Percentiles rank a stretch among this genome's conserved stretches.
Evolutionary conservation across 1,284 basidiomycete genomes (phyloP).

Genomic region (Ustilago lituana): DNA sequence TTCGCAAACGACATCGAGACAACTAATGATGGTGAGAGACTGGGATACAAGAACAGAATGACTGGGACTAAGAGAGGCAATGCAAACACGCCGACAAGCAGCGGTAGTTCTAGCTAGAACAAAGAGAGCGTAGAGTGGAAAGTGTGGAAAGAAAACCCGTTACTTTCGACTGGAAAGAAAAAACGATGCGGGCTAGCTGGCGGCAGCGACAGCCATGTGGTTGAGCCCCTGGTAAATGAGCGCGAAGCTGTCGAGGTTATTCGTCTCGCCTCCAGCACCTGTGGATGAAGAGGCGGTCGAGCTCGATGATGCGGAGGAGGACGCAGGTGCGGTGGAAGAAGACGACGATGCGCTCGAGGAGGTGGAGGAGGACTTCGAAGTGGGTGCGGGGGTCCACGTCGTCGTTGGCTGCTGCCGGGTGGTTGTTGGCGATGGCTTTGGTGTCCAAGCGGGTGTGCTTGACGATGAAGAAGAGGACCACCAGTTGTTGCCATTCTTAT

Average conservation of each 20-base stretch:
- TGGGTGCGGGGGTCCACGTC: constrained; percentile 9
- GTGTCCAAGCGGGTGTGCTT: constrained; percentile 13
- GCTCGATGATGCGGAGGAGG: constrained; percentile 7
- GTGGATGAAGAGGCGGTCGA: not conserved
- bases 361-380: constrained; percentile 1
- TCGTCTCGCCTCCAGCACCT: not conserved
- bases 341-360: constrained; percentile 5
- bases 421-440: constrained; percentile 5
- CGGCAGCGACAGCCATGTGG: constrained; percentile 39
- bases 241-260: constrained; percentile 43
- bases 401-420: constrained; percentile 17
- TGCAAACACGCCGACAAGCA: no score
- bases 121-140: not conserved
- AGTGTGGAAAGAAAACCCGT: constrained; percentile 11
- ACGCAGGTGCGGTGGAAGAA: not conserved
- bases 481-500: constrained; percentile 2
- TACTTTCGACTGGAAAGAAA: not conserved
- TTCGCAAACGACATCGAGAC: no score
- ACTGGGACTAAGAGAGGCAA: no score
- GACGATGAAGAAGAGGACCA: not conserved
- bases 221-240: constrained; percentile 43
- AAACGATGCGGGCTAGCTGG: constrained; percentile 4
- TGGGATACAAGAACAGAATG: constrained; percentile 1
- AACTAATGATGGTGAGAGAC: not conserved
- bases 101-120: no score